Evolutionary conservation across 805 yeast genomes (phyloP).

Genomic region (Yarrowia porcina): DNA sequence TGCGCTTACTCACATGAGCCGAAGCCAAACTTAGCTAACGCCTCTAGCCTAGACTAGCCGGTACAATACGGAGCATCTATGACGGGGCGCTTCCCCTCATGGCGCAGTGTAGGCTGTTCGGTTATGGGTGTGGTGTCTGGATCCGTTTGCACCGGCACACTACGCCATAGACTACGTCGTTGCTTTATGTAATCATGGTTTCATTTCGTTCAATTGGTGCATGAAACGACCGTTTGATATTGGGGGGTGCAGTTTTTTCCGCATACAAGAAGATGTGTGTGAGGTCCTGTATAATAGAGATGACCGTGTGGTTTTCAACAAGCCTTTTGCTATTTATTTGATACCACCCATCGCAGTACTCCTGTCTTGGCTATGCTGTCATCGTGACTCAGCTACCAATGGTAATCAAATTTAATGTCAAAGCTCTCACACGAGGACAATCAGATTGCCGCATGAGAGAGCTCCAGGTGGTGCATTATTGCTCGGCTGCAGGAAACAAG

Average conservation of each 20-base stretch:
- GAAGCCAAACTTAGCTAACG: conserved; percentile 12
- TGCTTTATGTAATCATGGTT: neutral
- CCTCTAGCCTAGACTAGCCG: conserved; percentile 11
- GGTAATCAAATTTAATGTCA: no score
- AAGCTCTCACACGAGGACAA: neutral
- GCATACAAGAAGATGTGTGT: neutral
- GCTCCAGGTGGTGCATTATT: neutral
- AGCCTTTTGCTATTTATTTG: no score
- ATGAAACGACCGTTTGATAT: neutral
- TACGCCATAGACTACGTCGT: neutral
- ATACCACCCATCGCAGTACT: no score
- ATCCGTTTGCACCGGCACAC: no score
- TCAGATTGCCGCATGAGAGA: neutral
- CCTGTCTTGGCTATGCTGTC: no score
- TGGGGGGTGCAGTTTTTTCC: neutral
- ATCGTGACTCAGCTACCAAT: no score
- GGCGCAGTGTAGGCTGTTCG: neutral
- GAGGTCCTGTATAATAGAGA: no score
- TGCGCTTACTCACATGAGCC: conserved; percentile 25
- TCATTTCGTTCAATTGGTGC: neutral
- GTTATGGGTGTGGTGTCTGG: no score
- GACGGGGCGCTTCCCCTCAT: conserved; percentile 5
- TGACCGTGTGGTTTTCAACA: no score
- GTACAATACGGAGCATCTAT: neutral
- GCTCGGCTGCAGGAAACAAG: neutral